Conservation (phyloP, 768 basidiomycete genomes). For the Tricholoma flavovirens region DNA sequence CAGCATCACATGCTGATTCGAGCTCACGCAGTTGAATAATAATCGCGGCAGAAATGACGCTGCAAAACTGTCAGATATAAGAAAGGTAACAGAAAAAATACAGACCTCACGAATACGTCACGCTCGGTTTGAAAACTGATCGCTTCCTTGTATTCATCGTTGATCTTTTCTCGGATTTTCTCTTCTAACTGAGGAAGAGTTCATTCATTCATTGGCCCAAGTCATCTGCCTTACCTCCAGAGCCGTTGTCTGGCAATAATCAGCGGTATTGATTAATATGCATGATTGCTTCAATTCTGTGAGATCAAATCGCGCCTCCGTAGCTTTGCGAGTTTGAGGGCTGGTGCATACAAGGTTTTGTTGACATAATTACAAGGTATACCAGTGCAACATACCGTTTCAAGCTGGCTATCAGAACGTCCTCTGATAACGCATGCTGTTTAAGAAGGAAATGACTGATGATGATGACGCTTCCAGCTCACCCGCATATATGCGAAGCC, state of each 20-base stretch:
- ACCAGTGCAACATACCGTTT: slow-evolving; percentile 50
- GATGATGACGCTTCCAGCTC: slow-evolving; percentile 12
- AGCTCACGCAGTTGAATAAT: slow-evolving; percentile 76
- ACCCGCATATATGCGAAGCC: slow-evolving; percentile 93
- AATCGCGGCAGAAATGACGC: slow-evolving; percentile 82
- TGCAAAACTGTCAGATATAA: slow-evolving; percentile 23
- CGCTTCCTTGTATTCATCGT: slow-evolving; percentile 69
- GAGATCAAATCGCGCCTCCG: slow-evolving; percentile 73
- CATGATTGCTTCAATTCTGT: slow-evolving; percentile 77
- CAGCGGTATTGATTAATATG: slow-evolving; percentile 92
- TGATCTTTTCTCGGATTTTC: slow-evolving; percentile 78
- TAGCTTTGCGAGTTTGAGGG: slow-evolving; percentile 59
- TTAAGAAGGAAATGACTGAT: slow-evolving; percentile 3
- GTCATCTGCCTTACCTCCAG: slow-evolving; percentile 52
- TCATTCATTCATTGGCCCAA: neutral
- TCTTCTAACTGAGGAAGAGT: slow-evolving; percentile 69
- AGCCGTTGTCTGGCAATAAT: slow-evolving; percentile 93
- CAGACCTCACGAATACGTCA: slow-evolving; percentile 84
- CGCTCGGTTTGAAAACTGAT: slow-evolving; percentile 80
- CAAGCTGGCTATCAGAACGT: slow-evolving; percentile 68
- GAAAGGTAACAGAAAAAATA: neutral
- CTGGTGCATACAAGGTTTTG: slow-evolving; percentile 22
- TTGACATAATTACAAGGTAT: neutral
- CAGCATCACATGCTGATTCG: slow-evolving; percentile 75
- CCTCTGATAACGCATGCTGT: slow-evolving; percentile 51